Evolutionary conservation across 306 rosid genomes (phyloP), one percentile per base, ranked within the genome.

Genomic region (Leucaena leucocephala): DNA sequence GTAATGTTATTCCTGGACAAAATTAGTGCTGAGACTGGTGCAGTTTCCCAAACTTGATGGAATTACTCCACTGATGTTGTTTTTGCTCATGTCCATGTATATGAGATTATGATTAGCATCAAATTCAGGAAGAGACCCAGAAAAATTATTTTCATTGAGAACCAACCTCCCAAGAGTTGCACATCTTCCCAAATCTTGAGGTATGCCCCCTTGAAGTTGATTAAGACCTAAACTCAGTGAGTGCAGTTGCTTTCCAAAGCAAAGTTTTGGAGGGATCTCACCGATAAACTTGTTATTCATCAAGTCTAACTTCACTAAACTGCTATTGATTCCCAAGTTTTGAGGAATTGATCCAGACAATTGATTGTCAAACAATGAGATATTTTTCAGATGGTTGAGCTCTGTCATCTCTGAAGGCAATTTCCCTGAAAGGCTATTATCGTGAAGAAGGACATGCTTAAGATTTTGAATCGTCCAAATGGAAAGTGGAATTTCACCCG

Each of bases 391-490:
- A 7, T 86, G 84, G 80, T 83, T 89, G 65, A 92, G 92, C 80
- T 88, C 88, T 27, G 91, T 85, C 83, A 91, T 88, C 86, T 89
- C 91, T 58, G 73, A 17, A 73, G 97, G 97, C 1, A 94, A 75
- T 40, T 91, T 87, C 45, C 97, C 98, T 4, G 80, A 85, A 52
- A 94, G 97, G 61, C 76, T 87, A 52, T 94, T 94, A 19, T 50
- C 15, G 1, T 50, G 21, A 4, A 50, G 21, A 85, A 81, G 71
- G 89, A 91, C 62, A 92, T 79, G 66, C 80, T 86, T 36, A 52
- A 94, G 97, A 69, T 82, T 74, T 50, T 73, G 90, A 81, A 92
- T 92, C 90, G 91, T 94, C 98, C 98, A 94, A 13, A 94, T 76
- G 63, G 89, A 83, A 11, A 81, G 78, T 2, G 98, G 98, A 84